Evolutionary conservation across 164 flowering plant species (phyloP).

Genomic region (Taxillus chinensis): DNA sequence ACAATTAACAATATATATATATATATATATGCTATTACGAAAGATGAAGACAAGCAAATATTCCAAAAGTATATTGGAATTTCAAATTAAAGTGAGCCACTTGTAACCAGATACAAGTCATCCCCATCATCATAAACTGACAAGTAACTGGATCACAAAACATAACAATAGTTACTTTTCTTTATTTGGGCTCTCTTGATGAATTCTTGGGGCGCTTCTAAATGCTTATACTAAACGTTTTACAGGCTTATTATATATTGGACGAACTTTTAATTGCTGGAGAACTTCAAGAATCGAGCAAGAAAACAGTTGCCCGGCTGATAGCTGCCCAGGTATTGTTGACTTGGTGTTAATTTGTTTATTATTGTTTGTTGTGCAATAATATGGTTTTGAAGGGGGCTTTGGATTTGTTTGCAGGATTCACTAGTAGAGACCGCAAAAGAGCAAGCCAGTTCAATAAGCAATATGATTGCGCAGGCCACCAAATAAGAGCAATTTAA

Average conservation of each 20-base stretch:
- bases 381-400: not conserved
- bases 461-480: conserved; percentile 85
- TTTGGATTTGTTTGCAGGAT: conserved; percentile 36
- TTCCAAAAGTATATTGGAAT: too few relatives aligned
- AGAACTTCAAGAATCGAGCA: conserved; percentile 94
- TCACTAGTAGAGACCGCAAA: conserved; percentile 87
- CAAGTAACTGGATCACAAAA: too few relatives aligned
- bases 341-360: not conserved
- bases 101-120: too few relatives aligned
- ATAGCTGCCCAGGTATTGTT: conserved; percentile 71
- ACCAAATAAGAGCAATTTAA: conserved; percentile 37
- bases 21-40: too few relatives aligned
- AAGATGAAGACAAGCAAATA: too few relatives aligned
- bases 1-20: too few relatives aligned
- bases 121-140: too few relatives aligned
- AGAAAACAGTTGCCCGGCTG: conserved; percentile 78
- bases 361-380: not conserved
- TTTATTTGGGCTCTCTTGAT: too few relatives aligned
- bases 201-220: not conserved
- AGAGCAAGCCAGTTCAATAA: conserved; percentile 74
- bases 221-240: not conserved
- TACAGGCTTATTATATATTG: conserved; percentile 74
- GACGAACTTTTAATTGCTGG: conserved; percentile 86
- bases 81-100: too few relatives aligned
- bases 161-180: too few relatives aligned